A percentile compares a stretch with the other conserved stretches of the same genome.
phyloP scores from a whole-genome alignment of 2,329 filamentous ascomycete species.

The Delphinella strobiligena region DNA sequence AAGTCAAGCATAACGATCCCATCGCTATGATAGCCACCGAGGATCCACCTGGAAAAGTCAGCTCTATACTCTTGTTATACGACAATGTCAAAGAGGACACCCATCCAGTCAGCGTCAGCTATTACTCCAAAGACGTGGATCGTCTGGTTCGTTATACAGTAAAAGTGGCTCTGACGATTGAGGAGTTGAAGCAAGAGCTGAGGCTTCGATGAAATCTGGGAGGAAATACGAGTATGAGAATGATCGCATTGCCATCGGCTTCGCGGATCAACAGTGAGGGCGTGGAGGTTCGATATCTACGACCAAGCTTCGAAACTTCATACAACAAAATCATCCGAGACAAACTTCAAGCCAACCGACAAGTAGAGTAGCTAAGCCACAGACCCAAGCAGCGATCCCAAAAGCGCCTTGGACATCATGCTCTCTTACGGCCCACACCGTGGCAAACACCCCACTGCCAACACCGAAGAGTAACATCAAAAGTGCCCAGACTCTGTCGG shows the following conservation, averaged over 20 bases:
- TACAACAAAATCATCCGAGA: conserved; percentile 2
- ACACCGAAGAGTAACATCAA: conserved; percentile 19
- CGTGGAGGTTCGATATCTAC: background rate
- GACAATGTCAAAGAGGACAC: background rate
- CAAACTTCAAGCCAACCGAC: conserved; percentile 23
- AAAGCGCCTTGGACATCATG: conserved; percentile 29
- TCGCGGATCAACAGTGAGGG: background rate
- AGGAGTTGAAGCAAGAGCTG: background rate
- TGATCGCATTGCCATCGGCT: background rate
- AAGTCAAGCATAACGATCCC: too few relatives aligned
- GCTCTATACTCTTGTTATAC: background rate
- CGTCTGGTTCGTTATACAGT: background rate
- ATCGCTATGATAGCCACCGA: background rate
- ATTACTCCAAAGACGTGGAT: background rate
- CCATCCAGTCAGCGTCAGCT: background rate
- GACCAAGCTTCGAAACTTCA: background rate
- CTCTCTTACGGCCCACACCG: conserved; percentile 20
- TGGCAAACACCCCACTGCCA: conserved; percentile 23
- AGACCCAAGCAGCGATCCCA: conserved; percentile 26
- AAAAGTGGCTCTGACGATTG: background rate
- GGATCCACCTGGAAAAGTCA: background rate
- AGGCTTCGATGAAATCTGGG: background rate
- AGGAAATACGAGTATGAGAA: background rate
- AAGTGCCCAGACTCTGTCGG: conserved; percentile 22
- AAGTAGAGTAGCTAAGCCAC: conserved; percentile 20